Evolutionary conservation across 2,329 filamentous ascomycete genomes (phyloP).

Genomic region (Colletotrichum chlorophyti): DNA sequence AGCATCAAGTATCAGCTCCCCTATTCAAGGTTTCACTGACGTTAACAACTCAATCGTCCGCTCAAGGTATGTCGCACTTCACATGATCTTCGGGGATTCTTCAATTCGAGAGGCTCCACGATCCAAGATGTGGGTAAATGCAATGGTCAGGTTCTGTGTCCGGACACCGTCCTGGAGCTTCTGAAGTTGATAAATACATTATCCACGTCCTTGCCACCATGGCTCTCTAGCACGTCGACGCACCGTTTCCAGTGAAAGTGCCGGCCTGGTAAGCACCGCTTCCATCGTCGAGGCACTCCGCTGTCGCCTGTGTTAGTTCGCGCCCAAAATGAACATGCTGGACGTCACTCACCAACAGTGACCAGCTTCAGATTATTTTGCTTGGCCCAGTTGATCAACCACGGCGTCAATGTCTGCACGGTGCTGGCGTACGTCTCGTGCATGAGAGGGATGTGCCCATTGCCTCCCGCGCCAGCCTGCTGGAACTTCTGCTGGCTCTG

Average conservation of each 20-base stretch:
- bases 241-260: conserved; percentile 44
- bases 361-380: conserved; percentile 55
- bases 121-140: too few species aligned
- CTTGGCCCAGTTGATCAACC: conserved; percentile 58
- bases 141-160: too few species aligned
- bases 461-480: conserved; percentile 47
- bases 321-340: background rate
- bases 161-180: background rate
- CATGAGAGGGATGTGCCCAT: conserved; percentile 63
- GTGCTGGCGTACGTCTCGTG: conserved; percentile 60
- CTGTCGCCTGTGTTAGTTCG: conserved; percentile 31
- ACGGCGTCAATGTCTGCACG: conserved; percentile 54
- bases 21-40: too few species aligned
- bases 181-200: too few species aligned
- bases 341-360: conserved; percentile 51
- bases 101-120: too few species aligned
- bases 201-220: background rate
- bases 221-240: conserved; percentile 37
- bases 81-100: too few species aligned
- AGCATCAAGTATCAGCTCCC: too few species aligned
- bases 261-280: conserved; percentile 48
- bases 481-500: conserved; percentile 61
- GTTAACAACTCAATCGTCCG: too few species aligned
- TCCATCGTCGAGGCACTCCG: conserved; percentile 51
- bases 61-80: too few species aligned